phyloP scores from a whole-genome alignment of 2,329 filamentous ascomycete genomes.

The Hypoxylon sp. region DNA sequence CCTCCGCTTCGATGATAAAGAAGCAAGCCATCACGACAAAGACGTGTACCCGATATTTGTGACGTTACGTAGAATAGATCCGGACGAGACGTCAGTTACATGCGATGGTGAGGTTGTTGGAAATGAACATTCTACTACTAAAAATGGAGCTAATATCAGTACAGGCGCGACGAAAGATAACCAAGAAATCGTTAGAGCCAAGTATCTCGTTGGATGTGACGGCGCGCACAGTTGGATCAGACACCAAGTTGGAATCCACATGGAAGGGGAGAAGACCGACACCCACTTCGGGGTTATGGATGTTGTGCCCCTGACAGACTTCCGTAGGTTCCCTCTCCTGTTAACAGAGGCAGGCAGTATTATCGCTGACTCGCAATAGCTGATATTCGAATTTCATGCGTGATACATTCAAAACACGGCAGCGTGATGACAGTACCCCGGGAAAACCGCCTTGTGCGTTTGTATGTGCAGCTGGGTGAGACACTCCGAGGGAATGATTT shows the following conservation, averaged over 20 bases:
- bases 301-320: conserved; percentile 1
- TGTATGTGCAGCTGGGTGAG: conserved; percentile 5
- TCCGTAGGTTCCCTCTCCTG: not conserved
- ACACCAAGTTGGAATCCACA: not conserved
- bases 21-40: not conserved
- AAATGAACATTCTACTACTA: not conserved
- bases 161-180: not conserved
- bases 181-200: conserved; percentile 1
- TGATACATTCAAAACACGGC: not conserved
- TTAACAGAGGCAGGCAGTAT: too few species aligned
- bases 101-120: not conserved
- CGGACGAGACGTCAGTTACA: not conserved
- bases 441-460: conserved; percentile 6
- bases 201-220: conserved; percentile 9
- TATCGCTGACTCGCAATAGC: not conserved
- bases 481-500: not conserved
- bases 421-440: conserved; percentile 3
- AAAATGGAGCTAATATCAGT: not conserved
- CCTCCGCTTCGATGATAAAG: not conserved
- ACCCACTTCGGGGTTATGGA: conserved; percentile 6
- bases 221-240: conserved; percentile 4
- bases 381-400: conserved; percentile 2
- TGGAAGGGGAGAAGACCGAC: not conserved
- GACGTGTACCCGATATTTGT: conserved; percentile 4
- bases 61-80: not conserved